phyloP scores from a whole-genome alignment of 2,329 filamentous ascomycete species.

The Mycosphaerella arachidis region DNA sequence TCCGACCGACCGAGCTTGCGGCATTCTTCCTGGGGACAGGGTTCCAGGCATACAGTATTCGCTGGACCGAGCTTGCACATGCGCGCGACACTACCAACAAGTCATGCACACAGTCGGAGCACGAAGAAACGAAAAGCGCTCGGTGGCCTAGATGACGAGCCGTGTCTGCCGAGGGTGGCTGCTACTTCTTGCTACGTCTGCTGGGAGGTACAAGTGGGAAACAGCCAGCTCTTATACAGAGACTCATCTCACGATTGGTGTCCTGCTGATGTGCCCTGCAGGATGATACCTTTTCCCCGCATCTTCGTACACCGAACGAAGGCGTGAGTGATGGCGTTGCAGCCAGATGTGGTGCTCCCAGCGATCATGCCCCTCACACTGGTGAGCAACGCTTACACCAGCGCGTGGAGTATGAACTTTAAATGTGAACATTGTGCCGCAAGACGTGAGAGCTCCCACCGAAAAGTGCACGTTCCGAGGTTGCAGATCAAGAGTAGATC shows the following conservation, averaged over 20 bases:
- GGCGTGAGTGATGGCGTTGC: neutral
- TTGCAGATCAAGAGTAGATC: neutral
- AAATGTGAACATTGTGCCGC: neutral
- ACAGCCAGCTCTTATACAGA: too few species aligned
- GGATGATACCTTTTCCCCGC: neutral
- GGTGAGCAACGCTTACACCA: neutral
- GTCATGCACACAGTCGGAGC: neutral
- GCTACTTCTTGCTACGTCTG: neutral
- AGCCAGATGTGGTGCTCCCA: neutral
- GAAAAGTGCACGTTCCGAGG: neutral
- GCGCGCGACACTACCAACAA: neutral
- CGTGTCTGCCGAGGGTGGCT: neutral
- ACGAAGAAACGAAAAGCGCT: neutral
- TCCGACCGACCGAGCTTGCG: too few species aligned
- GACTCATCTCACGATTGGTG: neutral
- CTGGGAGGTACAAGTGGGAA: neutral
- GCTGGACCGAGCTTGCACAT: neutral
- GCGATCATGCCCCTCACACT: too few species aligned
- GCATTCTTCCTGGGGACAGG: too few species aligned
- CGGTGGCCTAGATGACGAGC: neutral
- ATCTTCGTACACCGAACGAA: neutral
- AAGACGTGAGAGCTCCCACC: neutral
- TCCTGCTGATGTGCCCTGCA: neutral
- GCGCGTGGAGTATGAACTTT: neutral
- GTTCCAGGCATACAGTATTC: neutral